phyloP scores from a whole-genome alignment of 1,139 yeast genomes.

The Wickerhamomyces sp. region DNA sequence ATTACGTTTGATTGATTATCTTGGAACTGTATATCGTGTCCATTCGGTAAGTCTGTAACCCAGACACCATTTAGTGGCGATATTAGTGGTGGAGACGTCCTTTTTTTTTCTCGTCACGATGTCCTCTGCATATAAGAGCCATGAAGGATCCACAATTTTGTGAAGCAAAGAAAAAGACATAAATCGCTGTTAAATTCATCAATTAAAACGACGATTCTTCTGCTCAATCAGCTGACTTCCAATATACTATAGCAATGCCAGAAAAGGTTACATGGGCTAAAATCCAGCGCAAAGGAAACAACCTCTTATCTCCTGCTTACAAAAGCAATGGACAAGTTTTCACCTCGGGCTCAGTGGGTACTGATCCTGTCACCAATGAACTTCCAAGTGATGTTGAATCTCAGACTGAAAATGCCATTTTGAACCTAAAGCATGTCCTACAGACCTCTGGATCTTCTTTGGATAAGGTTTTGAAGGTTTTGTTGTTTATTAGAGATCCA shows the following conservation, averaged over 20 bases:
- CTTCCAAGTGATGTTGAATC: conserved; percentile 37
- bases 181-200: too few species aligned
- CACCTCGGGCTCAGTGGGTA: conserved; percentile 43
- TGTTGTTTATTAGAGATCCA: conserved; percentile 44
- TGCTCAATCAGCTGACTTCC: background rate
- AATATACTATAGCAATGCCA: conserved; percentile 11
- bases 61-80: too few species aligned
- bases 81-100: too few species aligned
- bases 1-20: too few species aligned
- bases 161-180: too few species aligned
- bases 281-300: conserved; percentile 25
- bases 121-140: too few species aligned
- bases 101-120: too few species aligned
- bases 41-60: too few species aligned
- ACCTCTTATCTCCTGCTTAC: conserved; percentile 42
- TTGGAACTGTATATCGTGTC: too few species aligned
- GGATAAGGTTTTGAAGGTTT: conserved; percentile 47
- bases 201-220: too few species aligned
- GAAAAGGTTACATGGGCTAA: conserved; percentile 28
- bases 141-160: too few species aligned
- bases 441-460: conserved; percentile 44
- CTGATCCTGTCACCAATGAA: conserved; percentile 33
- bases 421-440: conserved; percentile 40
- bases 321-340: conserved; percentile 46
- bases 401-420: conserved; percentile 43